A percentile compares a stretch with the other conserved stretches of the same genome.
phyloP scores from a whole-genome alignment of 164 flowering plant species.

The Stephania japonica region DNA sequence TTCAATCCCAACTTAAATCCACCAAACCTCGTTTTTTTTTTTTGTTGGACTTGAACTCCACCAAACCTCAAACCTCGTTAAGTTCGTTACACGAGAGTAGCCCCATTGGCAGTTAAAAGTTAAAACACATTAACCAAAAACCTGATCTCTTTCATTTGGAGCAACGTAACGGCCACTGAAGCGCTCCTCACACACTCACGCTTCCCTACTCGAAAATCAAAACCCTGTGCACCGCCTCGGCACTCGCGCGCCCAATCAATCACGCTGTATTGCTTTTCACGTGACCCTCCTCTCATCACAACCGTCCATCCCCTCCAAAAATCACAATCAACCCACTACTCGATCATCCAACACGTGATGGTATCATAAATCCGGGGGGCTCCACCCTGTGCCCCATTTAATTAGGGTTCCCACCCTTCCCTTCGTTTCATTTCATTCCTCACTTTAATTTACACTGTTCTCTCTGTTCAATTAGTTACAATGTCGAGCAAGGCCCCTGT shows the following conservation, averaged over 20 bases:
- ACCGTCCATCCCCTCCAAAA: background rate
- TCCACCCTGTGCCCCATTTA: background rate
- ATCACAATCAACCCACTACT: background rate
- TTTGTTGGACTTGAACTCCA: background rate
- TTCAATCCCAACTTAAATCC: background rate
- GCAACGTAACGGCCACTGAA: background rate
- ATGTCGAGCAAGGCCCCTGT: constrained; percentile 56
- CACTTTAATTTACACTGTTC: too few relatives aligned
- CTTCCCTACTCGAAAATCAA: background rate
- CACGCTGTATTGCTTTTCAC: background rate
- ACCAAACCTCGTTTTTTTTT: background rate
- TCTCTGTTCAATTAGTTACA: background rate
- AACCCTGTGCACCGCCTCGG: background rate
- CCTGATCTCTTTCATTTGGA: background rate
- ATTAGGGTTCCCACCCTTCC: background rate
- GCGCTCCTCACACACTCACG: background rate
- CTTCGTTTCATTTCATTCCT: background rate
- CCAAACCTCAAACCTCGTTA: background rate
- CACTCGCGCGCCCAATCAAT: background rate
- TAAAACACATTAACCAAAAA: background rate
- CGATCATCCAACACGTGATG: background rate
- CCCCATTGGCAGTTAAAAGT: background rate
- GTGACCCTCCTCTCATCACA: background rate
- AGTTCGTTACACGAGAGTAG: background rate
- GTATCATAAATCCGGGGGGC: background rate